A percentile compares a stretch with the other conserved stretches of the same genome.
Evolutionary conservation across 768 basidiomycete species (phyloP).

Genomic region (Dendrothele bispora): DNA sequence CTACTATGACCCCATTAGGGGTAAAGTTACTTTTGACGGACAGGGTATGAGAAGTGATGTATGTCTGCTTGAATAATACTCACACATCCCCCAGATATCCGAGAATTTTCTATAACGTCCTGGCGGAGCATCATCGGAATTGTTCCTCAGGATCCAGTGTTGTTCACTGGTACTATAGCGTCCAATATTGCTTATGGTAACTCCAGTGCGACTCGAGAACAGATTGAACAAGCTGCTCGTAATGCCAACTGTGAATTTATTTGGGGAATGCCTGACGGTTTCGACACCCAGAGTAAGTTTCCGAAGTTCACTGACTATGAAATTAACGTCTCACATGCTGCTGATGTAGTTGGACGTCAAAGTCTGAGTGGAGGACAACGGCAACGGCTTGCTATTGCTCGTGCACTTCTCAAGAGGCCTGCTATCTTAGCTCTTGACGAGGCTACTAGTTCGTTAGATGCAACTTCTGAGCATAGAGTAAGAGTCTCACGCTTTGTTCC

Average conservation of each 20-base stretch:
- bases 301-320: neutral
- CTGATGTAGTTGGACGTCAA: conserved; percentile 56
- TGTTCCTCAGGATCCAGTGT: conserved; percentile 92
- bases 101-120: conserved; percentile 78
- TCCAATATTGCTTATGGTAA: conserved; percentile 93
- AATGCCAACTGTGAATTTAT: conserved; percentile 97
- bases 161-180: conserved; percentile 92
- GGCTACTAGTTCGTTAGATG: conserved; percentile 87
- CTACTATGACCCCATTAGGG: conserved; percentile 87
- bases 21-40: conserved; percentile 82
- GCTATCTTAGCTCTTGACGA: conserved; percentile 88
- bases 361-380: conserved; percentile 80
- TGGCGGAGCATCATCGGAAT: conserved; percentile 91
- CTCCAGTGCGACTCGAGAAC: conserved; percentile 67
- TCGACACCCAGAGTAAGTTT: conserved; percentile 84
- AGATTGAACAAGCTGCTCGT: conserved; percentile 86
- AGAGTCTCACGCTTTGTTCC: conserved; percentile 13
- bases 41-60: conserved; percentile 49
- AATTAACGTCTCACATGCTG: too few species aligned
- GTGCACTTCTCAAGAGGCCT: conserved; percentile 88
- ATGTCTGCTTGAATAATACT: neutral
- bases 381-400: conserved; percentile 79
- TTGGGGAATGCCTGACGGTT: conserved; percentile 91
- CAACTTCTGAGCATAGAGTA: conserved; percentile 82
- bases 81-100: conserved; percentile 59